Evolutionary conservation across 257 asterid species (phyloP).

Genomic region (Echites panduratus): DNA sequence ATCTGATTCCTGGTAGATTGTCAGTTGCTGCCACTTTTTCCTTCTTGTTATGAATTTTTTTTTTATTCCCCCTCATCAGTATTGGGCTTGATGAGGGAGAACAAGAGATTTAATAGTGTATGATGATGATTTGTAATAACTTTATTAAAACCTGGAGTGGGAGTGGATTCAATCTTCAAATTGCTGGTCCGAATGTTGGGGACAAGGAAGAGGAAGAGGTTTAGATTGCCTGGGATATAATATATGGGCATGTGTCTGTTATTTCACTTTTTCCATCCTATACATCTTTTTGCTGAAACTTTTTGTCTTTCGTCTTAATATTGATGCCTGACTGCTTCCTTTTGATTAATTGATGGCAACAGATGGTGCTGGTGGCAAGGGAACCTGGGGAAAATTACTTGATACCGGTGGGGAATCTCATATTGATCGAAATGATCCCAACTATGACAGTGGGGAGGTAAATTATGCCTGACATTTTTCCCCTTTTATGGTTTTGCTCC

Average conservation of each 20-base stretch:
- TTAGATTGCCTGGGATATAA: no score
- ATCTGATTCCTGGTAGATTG: not conserved
- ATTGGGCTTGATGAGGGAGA: not conserved
- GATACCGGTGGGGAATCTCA: conserved; percentile 69
- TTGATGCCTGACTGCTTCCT: conserved; percentile 8
- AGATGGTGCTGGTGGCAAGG: conserved; percentile 99
- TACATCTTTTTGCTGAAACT: not conserved
- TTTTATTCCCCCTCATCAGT: not conserved
- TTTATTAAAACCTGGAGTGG: not conserved
- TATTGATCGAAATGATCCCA: conserved; percentile 82
- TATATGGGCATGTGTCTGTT: not conserved
- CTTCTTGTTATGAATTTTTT: not conserved
- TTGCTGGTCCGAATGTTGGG: not conserved
- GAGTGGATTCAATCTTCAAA: not conserved
- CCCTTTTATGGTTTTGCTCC: not conserved
- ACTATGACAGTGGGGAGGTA: conserved; percentile 98
- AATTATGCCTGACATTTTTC: conserved; percentile 7
- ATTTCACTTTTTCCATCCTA: not conserved
- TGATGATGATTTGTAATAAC: not conserved
- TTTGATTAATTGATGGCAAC: conserved; percentile 27
- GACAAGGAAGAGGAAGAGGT: no score
- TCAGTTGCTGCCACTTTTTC: not conserved
- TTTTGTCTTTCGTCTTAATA: conserved; percentile 3
- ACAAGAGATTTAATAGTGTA: not conserved
- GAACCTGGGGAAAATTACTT: conserved; percentile 94